Conservation (phyloP, 495 filamentous ascomycete species). For the Glonium stellatum region DNA sequence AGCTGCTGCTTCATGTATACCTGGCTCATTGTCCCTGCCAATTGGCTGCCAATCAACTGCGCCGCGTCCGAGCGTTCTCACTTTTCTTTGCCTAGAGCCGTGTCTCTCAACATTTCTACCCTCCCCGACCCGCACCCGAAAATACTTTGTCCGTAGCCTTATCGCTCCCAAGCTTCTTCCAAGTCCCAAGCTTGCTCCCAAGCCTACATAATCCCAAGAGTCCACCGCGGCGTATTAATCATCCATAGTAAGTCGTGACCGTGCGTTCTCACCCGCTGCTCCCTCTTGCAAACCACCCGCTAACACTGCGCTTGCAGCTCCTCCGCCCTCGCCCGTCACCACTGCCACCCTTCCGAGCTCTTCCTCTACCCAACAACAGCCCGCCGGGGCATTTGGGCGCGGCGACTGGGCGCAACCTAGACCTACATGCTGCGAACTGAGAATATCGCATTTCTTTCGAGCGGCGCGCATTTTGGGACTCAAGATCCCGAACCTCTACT, state of each 20-base stretch:
- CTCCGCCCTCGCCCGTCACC: not conserved
- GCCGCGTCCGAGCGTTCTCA: not conserved
- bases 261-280: not conserved
- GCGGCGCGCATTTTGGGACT: not conserved
- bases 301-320: not conserved
- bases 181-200: no score
- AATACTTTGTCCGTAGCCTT: conserved; percentile 1
- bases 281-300: no score
- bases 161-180: conserved; percentile 8
- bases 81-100: not conserved
- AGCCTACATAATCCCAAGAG: no score
- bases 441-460: conserved; percentile 9
- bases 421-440: conserved; percentile 41
- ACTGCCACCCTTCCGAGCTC: conserved; percentile 5
- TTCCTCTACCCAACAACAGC: conserved; percentile 1
- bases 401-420: conserved; percentile 49
- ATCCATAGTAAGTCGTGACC: conserved; percentile 6
- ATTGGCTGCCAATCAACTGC: not conserved
- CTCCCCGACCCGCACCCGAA: not conserved
- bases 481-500: conserved; percentile 6
- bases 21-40: no score
- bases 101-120: not conserved
- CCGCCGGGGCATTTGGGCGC: conserved; percentile 33
- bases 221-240: no score
- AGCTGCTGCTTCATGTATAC: no score